Evolutionary conservation across 805 yeast genomes (phyloP), one percentile per base, ranked within the genome.

Genomic region (Torulaspora microellipsoides): DNA sequence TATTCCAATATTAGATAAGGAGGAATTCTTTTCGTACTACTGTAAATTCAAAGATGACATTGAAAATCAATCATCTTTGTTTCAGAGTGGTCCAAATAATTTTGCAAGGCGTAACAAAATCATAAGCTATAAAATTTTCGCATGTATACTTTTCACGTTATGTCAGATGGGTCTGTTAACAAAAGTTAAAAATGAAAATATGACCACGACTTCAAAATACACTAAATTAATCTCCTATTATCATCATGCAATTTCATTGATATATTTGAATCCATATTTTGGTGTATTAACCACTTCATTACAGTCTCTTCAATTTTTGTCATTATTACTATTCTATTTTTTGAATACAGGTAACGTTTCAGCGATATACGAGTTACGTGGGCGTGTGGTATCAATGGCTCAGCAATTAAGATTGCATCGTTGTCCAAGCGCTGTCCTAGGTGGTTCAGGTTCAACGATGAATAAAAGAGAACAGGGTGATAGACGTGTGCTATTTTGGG

Each of bases 391-490:
- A 10, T 81, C 88, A 23, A 84, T 86, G 90, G 82, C 90, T 4
- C 95, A 86, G 55, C 93, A 88, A 54, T 67, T 89, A 41, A 76
- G 96, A 53, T 69, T 89, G 35, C 95, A 88, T 60, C 72, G 95
- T 53, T 84, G 95, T 62, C 95, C 95, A 8, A 80, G 90, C 4
- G 91, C 91, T 0, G 89, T 86, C 3, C 66, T 83, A 38, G 77
- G 80, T 3, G 72, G 73, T n/a, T 72, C 71, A 45, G 91, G 91
- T 1, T 73, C 83, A 2, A 76, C 77, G 28, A 77, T 84, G 35
- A 75, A 81, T 17, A 76, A 74, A 51, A 72, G 79, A 47, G 90
- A 83, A 67, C 93, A 84, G 63, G 89, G 90, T 49, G 87, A 85
- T 58, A 73, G 96, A 49, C 76, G 95, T 59, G 76, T 85, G 29